These are phyloP conservation scores for Cytidiella melzeri DNA, from an alignment of 768 basidiomycete genomes.

Conservation along the genomic window DNA sequence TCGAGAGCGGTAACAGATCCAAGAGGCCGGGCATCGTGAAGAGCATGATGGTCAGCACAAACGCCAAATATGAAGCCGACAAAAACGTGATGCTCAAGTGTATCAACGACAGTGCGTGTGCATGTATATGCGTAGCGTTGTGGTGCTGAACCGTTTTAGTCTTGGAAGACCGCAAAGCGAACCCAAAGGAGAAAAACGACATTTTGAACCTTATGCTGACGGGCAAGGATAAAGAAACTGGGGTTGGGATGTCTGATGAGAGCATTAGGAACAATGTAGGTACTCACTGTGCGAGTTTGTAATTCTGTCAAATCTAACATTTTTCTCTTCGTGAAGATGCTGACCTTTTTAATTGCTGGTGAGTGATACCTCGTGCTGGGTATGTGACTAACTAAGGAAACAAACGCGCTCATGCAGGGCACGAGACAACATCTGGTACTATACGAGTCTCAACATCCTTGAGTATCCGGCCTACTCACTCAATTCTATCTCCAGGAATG, in stretches of 20 bases:
- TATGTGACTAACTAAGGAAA: too few species aligned
- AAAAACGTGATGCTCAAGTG: slow-evolving; percentile 34
- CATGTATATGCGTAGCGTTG: background rate
- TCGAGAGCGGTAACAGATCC: slow-evolving; percentile 30
- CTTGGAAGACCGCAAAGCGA: slow-evolving; percentile 31
- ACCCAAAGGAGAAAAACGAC: slow-evolving; percentile 37
- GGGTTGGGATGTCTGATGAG: slow-evolving; percentile 33
- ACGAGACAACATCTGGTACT: slow-evolving; percentile 33
- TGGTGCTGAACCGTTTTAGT: slow-evolving; percentile 21
- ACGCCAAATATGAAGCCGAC: slow-evolving; percentile 35
- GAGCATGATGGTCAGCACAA: slow-evolving; percentile 28
- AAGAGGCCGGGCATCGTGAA: slow-evolving; percentile 30
- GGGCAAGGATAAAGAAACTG: slow-evolving; percentile 40
- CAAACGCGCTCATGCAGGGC: slow-evolving; percentile 18
- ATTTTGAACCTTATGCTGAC: slow-evolving; percentile 40
- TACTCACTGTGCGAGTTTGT: background rate
- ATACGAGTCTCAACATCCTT: background rate
- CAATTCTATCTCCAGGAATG: slow-evolving; percentile 22
- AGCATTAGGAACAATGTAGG: slow-evolving; percentile 38
- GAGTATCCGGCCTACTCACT: background rate
- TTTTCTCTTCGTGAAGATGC: slow-evolving; percentile 23
- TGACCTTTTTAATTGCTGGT: slow-evolving; percentile 48
- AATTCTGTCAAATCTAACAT: background rate
- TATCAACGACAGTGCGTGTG: slow-evolving; percentile 31
- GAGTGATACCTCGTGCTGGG: too few species aligned